Evolutionary conservation across 2,329 filamentous ascomycete species (phyloP).

Genomic region (Diaporthe citri): DNA sequence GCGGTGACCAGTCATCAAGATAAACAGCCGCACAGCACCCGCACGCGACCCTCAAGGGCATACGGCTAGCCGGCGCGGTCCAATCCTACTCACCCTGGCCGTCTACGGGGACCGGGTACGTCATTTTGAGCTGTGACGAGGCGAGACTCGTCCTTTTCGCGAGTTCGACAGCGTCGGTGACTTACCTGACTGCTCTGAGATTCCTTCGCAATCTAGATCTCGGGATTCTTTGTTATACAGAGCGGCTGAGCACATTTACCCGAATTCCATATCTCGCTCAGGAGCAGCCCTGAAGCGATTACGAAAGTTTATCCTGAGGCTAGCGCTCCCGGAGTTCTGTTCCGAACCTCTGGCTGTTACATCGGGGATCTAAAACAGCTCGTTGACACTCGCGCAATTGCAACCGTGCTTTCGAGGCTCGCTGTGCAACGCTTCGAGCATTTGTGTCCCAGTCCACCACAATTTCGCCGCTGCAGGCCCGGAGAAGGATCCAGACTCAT

Average conservation of each 20-base stretch:
- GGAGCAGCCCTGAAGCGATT: conserved; percentile 2
- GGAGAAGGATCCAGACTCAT: neutral
- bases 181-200: conserved; percentile 1
- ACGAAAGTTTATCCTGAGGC: conserved; percentile 6
- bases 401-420: neutral
- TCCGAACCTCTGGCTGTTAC: conserved; percentile 2
- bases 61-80: neutral
- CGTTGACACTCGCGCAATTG: neutral
- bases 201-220: neutral
- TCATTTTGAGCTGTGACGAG: conserved; percentile 19
- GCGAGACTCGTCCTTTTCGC: neutral
- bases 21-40: neutral
- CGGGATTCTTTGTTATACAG: neutral
- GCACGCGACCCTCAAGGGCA: conserved; percentile 8
- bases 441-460: neutral
- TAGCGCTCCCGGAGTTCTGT: neutral
- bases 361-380: conserved; percentile 19
- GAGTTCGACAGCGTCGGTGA: neutral
- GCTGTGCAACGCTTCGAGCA: neutral
- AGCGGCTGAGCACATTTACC: neutral
- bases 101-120: neutral
- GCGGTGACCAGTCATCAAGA: neutral
- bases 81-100: neutral
- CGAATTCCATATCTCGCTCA: conserved; percentile 15
- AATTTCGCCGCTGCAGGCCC: neutral